Percentiles rank a stretch among this genome's conserved stretches.
Evolutionary conservation across 208 protist genomes (phyloP).

Genomic region (Novymonas esmeraldas): DNA sequence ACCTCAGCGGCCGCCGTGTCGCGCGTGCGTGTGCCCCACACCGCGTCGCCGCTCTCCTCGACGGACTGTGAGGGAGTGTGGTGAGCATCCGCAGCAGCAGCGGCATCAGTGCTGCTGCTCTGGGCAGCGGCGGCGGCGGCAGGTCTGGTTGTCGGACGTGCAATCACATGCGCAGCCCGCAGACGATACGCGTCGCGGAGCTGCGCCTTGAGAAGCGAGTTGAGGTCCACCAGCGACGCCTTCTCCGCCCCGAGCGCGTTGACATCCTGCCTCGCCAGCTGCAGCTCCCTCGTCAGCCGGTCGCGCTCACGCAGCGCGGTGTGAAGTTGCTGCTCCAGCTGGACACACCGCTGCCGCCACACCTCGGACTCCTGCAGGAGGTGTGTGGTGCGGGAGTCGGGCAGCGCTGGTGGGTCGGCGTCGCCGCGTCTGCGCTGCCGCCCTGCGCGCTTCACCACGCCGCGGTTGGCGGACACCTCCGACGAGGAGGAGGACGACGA

Average conservation of each 20-base stretch:
- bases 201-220: conserved; percentile 87
- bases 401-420: conserved; percentile 15
- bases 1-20: background rate
- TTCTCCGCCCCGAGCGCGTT: conserved; percentile 63
- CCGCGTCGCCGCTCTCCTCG: no score
- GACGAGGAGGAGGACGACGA: background rate
- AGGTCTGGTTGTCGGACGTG: background rate
- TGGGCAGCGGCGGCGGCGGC: background rate
- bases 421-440: background rate
- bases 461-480: conserved; percentile 1
- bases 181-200: conserved; percentile 78
- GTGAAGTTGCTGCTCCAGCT: conserved; percentile 79
- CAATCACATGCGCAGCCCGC: conserved; percentile 17
- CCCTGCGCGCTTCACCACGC: background rate
- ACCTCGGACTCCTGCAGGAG: conserved; percentile 73
- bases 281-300: conserved; percentile 48
- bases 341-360: conserved; percentile 71
- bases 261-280: conserved; percentile 48
- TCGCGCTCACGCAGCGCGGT: conserved; percentile 74
- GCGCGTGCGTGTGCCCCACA: no score
- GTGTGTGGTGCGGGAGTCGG: conserved; percentile 23
- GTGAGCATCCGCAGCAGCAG: background rate
- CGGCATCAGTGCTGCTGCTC: background rate
- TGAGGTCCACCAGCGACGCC: conserved; percentile 82
- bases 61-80: no score